Base-by-base conservation (phyloP, 2,329 filamentous ascomycete genomes). In the Cladophialophora carrionii region DNA sequence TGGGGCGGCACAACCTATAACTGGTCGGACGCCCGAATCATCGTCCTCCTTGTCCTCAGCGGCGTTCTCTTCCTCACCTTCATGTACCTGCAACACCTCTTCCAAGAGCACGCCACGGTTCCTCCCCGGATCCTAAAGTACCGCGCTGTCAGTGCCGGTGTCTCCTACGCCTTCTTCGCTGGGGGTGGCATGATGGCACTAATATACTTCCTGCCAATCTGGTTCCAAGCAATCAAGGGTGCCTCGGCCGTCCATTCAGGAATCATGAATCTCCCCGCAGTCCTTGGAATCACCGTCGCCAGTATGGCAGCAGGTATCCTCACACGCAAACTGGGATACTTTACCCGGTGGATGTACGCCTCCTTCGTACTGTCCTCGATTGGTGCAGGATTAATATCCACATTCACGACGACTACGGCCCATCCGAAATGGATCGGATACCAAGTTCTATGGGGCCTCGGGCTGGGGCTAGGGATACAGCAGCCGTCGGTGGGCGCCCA, bases 21-120 rank as follows among this genome's bases (percentile, higher is more conserved):
- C 34, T 79, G 77, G 77, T 66, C 65, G 17, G 70, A 73, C 63
- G 66, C 63, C 14, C 69, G 69, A 20, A 73, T 79, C 26, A 75
- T 79, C 62, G 73, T 61, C 9, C 65, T 75, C 17, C 71, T 80
- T 12, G 65, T 75, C 41, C 66, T 74, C 1, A 76, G 74, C 57
- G 75, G 55, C 29, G 66, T 77, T 1, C 71, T 78, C 0, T 52
- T 76, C 32, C 61, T 63, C n/a, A 70, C 66, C 9, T 79, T 79
- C 57, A 76, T 77, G 26, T 73, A 76, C 1, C 79, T 87, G 0
- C 85, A 88, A 73, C 74, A 84, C 32, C 75, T 80, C 68, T 81
- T 82, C 74, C 83, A 83, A 1, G 78, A 87, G 32, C 83, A 80
- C 2, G 86, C 86, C 6, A 86, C 85, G 0, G 78, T 88, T 26